Evolutionary conservation across 805 yeast species (phyloP).

Genomic region (Saturnispora saitoi): DNA sequence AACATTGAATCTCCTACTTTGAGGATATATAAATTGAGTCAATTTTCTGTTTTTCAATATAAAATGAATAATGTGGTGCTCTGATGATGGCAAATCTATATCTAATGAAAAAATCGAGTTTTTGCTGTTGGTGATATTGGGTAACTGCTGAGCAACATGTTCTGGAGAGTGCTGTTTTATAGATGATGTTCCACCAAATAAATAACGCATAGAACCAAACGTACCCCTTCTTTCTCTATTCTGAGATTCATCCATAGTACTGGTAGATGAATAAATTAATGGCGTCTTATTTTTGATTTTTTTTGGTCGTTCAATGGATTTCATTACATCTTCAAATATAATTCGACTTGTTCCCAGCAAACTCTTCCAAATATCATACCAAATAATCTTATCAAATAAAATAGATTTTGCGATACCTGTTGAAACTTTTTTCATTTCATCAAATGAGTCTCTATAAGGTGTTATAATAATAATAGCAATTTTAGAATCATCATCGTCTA

Average conservation of each 20-base stretch:
- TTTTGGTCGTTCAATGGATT: neutral
- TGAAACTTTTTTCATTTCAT: slow-evolving; percentile 58
- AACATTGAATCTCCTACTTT: slow-evolving; percentile 15
- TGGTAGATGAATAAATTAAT: neutral
- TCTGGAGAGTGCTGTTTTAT: slow-evolving; percentile 12
- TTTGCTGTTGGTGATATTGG: slow-evolving; percentile 32
- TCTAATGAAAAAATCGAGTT: slow-evolving; percentile 2
- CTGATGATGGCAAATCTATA: neutral
- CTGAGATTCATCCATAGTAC: neutral
- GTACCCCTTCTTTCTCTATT: slow-evolving; percentile 3
- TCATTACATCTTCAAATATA: slow-evolving; percentile 6
- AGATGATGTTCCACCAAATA: neutral
- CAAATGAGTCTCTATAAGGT: slow-evolving; percentile 73
- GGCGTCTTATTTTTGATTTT: neutral
- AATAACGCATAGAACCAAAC: neutral
- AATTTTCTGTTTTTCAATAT: slow-evolving; percentile 58
- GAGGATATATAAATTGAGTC: slow-evolving; percentile 47
- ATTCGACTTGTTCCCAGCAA: slow-evolving; percentile 7
- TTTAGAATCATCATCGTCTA: slow-evolving; percentile 21
- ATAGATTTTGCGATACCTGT: slow-evolving; percentile 40
- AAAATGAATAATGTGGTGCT: slow-evolving; percentile 42
- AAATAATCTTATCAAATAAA: slow-evolving; percentile 26
- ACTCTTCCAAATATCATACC: slow-evolving; percentile 12
- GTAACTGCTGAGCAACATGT: slow-evolving; percentile 25
- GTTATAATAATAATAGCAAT: slow-evolving; percentile 42